phyloP scores from a whole-genome alignment of 768 basidiomycete species.

The Serendipita sp. region DNA sequence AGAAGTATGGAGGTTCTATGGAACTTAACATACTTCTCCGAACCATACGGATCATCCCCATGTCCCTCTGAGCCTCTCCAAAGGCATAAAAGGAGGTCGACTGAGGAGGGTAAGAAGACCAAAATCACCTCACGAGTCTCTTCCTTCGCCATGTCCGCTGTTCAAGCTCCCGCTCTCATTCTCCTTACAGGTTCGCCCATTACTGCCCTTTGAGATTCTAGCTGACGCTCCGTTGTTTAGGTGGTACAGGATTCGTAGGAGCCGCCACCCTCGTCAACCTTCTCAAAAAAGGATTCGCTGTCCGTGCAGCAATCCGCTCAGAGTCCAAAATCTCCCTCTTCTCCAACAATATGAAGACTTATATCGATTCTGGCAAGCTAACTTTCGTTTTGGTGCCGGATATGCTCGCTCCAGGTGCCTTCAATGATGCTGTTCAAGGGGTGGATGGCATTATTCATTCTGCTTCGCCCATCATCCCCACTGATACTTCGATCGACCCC shows the following conservation, averaged over 20 bases:
- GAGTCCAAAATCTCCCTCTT: conserved; percentile 15
- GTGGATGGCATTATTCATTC: conserved; percentile 59
- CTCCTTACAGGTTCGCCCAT: conserved; percentile 5
- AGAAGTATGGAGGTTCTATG: no score
- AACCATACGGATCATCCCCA: no score
- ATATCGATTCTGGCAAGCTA: not conserved
- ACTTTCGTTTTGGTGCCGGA: not conserved
- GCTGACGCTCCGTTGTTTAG: not conserved
- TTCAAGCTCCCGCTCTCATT: not conserved
- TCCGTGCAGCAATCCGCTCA: conserved; percentile 24
- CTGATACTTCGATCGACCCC: conserved; percentile 15
- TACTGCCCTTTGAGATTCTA: not conserved
- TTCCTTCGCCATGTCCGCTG: conserved; percentile 12
- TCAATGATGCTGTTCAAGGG: conserved; percentile 64
- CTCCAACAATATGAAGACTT: not conserved
- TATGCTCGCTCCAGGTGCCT: conserved; percentile 31
- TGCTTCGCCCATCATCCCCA: conserved; percentile 44
- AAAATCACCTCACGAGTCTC: no score
- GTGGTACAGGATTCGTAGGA: conserved; percentile 8
- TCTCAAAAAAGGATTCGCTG: conserved; percentile 19
- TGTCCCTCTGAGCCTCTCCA: no score
- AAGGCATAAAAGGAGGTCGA: no score
- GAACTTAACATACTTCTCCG: no score
- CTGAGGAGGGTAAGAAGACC: no score
- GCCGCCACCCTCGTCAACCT: conserved; percentile 13